Evolutionary conservation across 1,139 yeast species (phyloP), one percentile per base, ranked within the genome.

Genomic region (Geotrichum australiense): DNA sequence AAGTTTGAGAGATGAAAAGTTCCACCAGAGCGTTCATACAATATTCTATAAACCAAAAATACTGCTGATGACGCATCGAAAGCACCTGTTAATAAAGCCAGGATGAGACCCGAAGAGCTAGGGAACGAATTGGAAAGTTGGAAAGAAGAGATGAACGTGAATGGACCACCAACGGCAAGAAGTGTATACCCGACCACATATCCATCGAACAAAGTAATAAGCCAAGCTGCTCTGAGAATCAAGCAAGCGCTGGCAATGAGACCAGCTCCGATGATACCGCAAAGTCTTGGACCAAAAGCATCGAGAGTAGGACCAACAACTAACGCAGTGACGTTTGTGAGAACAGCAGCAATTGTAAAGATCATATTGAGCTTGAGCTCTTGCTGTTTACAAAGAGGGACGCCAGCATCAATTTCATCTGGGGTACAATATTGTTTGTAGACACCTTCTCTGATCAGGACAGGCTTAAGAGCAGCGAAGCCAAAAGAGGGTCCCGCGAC

Each of bases 401-500:
- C 47, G 5, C 51, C 51, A 3, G 40, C 46, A 21, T 52, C 51
- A 33, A 53, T 50, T 21, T 55, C 60, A 7, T 46, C 47, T 3
- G 52, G 47, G 41, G 61, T 58, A 61, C 96, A 89, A 18, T 66
- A 59, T 10, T 76, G 73, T 23, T 69, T 61, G 56, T 89, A 89
- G n/a, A 87, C 78, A 1, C 87, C 86, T 58, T 87, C 89, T 7
- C 69, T 61, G 20, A 85, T 74, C 37, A 89, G 66, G 3, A 87
- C 74, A 3, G 94, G 94, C 57, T 89, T 89, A 42, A 89, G 66
- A 2, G 96, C 96, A 15, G 96, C 96, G 65, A 87, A 89, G 1
- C 96, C 68, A 68, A 89, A 89, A 8, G 87, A 80, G 1, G 94
- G 87, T 1, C 96, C 97, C 0, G 96, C 96, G 2, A 95, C 89